Conservation (phyloP, 495 filamentous ascomycete genomes). For the Trichoderma reesei region DNA sequence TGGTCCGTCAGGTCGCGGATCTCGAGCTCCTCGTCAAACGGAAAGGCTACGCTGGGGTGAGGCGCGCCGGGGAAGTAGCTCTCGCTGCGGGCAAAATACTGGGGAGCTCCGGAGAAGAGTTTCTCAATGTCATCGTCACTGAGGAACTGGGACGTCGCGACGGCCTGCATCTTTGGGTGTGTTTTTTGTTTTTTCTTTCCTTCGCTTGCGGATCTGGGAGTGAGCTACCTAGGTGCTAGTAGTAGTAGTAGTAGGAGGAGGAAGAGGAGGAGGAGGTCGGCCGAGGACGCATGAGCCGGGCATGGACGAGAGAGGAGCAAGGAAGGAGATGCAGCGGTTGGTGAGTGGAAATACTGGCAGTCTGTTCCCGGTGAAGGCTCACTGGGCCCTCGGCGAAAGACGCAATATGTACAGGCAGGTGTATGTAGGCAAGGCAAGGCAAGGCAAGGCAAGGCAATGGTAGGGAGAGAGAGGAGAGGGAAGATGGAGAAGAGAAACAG, state of each 20-base stretch:
- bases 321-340: no score
- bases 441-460: no score
- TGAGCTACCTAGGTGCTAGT: slow-evolving; percentile 24
- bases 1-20: slow-evolving; percentile 58
- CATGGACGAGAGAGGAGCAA: background rate
- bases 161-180: background rate
- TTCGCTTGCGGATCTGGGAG: slow-evolving; percentile 25
- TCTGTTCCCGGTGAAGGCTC: background rate
- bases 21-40: slow-evolving; percentile 54
- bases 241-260: no score
- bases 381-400: slow-evolving; percentile 19
- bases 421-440: no score
- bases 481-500: background rate
- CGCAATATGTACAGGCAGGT: no score
- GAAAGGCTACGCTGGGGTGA: slow-evolving; percentile 58
- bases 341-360: background rate
- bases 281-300: slow-evolving; percentile 17
- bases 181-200: no score
- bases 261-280: no score
- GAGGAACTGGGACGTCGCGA: slow-evolving; percentile 20
- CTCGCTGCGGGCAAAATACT: slow-evolving; percentile 53
- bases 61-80: slow-evolving; percentile 43
- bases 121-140: slow-evolving; percentile 53
- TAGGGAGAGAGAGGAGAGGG: background rate
- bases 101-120: slow-evolving; percentile 68